A percentile compares a stretch with the other conserved stretches of the same genome.
These are phyloP conservation scores for Metarhizium album DNA, from an alignment of 2,329 filamentous ascomycete species.

Conservation along the genomic window DNA sequence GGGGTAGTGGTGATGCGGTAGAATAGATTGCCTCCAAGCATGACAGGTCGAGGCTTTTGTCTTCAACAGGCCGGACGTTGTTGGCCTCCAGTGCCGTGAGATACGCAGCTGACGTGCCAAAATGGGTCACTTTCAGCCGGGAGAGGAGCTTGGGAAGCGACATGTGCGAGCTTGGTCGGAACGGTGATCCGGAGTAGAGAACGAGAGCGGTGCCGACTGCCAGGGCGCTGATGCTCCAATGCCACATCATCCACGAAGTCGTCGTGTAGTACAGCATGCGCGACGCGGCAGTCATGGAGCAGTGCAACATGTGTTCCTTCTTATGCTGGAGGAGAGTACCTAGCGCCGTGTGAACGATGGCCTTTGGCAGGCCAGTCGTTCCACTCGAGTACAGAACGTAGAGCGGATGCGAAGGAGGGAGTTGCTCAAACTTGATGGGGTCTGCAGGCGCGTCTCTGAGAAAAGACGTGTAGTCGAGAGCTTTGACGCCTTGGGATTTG, in stretches of 20 bases:
- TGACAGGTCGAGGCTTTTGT: conserved; percentile 45
- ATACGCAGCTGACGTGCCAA: conserved; percentile 91
- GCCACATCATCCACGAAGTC: conserved; percentile 99
- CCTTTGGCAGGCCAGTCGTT: conserved; percentile 80
- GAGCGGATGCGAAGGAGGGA: conserved; percentile 76
- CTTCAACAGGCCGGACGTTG: conserved; percentile 43
- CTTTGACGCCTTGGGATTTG: conserved; percentile 26
- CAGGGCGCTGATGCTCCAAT: conserved; percentile 84
- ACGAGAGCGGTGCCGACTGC: conserved; percentile 74
- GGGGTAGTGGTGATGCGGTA: conserved; percentile 83
- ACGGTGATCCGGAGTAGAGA: conserved; percentile 88
- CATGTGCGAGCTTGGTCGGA: conserved; percentile 65
- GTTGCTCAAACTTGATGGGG: conserved; percentile 57
- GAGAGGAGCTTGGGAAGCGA: conserved; percentile 77
- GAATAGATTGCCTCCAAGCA: conserved; percentile 80
- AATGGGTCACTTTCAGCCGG: conserved; percentile 75
- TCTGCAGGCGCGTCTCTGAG: conserved; percentile 30
- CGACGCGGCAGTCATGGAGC: conserved; percentile 62
- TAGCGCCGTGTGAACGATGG: conserved; percentile 83
- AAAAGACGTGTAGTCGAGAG: conserved; percentile 35
- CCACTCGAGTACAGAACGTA: conserved; percentile 93
- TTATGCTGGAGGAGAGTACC: conserved; percentile 94
- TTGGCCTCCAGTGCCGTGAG: conserved; percentile 83
- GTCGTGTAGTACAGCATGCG: conserved; percentile 90
- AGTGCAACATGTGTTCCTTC: conserved; percentile 86